These are phyloP conservation scores for Cordyceps farinosa DNA, from an alignment of 2,329 filamentous ascomycete species.

Conservation along the genomic window DNA sequence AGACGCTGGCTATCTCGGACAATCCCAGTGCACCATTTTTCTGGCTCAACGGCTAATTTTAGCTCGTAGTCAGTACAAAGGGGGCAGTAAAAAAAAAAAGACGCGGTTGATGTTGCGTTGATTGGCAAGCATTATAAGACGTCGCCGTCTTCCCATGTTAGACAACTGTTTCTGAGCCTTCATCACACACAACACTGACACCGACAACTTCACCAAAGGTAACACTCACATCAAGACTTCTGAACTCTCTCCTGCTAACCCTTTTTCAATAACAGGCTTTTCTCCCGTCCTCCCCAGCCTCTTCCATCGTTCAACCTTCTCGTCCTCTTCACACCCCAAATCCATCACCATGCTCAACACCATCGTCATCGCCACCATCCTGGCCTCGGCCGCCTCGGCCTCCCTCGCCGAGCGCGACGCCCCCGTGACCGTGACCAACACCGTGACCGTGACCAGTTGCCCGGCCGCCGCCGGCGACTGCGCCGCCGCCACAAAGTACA, in stretches of 20 bases:
- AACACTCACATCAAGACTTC: background rate
- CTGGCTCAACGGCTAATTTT: background rate
- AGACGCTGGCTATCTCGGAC: background rate
- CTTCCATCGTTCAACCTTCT: background rate
- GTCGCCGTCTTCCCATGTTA: background rate
- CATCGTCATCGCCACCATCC: background rate
- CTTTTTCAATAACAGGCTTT: background rate
- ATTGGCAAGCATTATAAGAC: slow-evolving; percentile 2
- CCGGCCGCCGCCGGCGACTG: slow-evolving; percentile 5
- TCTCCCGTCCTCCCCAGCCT: background rate
- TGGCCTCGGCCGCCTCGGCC: slow-evolving; percentile 12
- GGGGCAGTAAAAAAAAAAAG: background rate
- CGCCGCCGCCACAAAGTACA: slow-evolving; percentile 10
- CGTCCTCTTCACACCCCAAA: background rate
- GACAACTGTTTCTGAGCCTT: background rate
- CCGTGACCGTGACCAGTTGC: slow-evolving; percentile 17
- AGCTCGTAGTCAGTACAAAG: background rate
- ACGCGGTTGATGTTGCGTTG: background rate
- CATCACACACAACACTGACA: slow-evolving; percentile 1
- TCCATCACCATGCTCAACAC: slow-evolving; percentile 6
- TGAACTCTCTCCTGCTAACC: background rate
- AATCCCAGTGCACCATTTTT: background rate
- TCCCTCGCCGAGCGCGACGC: slow-evolving; percentile 1
- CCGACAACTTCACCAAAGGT: background rate
- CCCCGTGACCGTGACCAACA: slow-evolving; percentile 9